Evolutionary conservation across 352 stramenopile genomes (phyloP), one percentile per base, ranked within the genome.

Genomic region (Discostella stelligera): DNA sequence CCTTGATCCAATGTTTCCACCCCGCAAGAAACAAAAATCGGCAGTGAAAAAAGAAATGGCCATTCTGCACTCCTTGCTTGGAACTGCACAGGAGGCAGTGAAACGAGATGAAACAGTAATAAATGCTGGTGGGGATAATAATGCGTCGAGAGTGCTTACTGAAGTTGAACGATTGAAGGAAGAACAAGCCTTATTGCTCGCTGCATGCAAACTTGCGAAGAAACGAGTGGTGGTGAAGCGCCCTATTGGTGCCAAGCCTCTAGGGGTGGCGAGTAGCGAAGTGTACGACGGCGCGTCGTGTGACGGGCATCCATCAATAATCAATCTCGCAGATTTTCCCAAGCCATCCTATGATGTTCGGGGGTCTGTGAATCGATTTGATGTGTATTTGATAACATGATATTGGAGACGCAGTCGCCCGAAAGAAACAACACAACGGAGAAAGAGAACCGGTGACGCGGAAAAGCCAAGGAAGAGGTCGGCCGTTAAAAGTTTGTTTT

Each of bases 1-100:
- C 53, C 55, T 92, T 14, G 87, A 93, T 78, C 87, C 84, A 10
- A 93, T 93, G 87, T 93, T 93, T 70, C 87, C 87, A 21, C 73
- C 83, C 1, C 58, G 84, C 32, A 87, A 67, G 39, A 91, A 91
- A 56, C 69, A 69, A 61, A 65, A 63, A 27, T 78, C 80, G n/a
- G 73, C 76, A 20, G 87, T 93, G 2, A 93, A 91, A 44, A 91
- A 93, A 60, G 75, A 83, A 37, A 93, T 93, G 87, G 61, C 79
- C 41, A 83, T 93, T 53, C 65, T 93, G 6, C 87, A 93, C 78
- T 74, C 74, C 1, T 49, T 93, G 1, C 62, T 93, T 27, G 70
- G 82, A 25, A 81, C 74, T 10, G 67, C 83, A 52, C 20, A 58
- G n/a, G 25, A n/a, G 7, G 71, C 10, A 18, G 20, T 20, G 18